Base-by-base conservation (phyloP, 331 rosid genomes). In the Telfairia occidentalis region DNA sequence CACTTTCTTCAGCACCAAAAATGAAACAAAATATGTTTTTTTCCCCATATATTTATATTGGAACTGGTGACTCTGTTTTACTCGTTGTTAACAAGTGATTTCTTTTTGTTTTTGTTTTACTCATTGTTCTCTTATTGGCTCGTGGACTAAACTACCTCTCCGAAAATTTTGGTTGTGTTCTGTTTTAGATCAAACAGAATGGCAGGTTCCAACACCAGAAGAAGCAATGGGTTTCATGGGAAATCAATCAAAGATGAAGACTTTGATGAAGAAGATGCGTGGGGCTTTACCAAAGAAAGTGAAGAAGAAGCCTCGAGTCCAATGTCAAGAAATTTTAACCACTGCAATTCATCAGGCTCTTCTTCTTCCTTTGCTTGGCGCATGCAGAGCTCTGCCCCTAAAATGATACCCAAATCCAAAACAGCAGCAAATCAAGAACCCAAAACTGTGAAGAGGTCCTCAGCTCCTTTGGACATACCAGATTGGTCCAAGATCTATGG, bases 401-500 rank as follows among this genome's bases (percentile, higher is more conserved):
- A 86, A 50, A 88, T 88, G 77, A 85, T 88, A 46, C 90, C 89
- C 38, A 88, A 82, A 80, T 81, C 79, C 49, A 81, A 55, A 61
- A 43, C 82, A 76, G 18, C 76, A 37, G n/a, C 78, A 35, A 46
- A 74, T 69, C 74, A 71, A 57, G 90, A 84, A 66, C 59, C 76
- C 35, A 60, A 77, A 54, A 74, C 75, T 48, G 80, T 67, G 57
- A 84, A 79, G 37, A 84, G 82, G 15, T 86, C 92, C 21, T 86
- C 98, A 29, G 92, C 87, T 9, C 96, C 97, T 18, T 60, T 84
- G 26, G 78, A 85, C 49, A 85, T 89, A 60, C 98, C 97, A 53
- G 98, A 94, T 73, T 91, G 97, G 98, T 88, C 98, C 19, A 89
- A 87, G 77, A 89, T 89, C 73, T 91, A 94, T 79, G 95, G 94